Evolutionary conservation across 2,329 filamentous ascomycete species (phyloP).

Genomic region (Rhinocladiella similis): DNA sequence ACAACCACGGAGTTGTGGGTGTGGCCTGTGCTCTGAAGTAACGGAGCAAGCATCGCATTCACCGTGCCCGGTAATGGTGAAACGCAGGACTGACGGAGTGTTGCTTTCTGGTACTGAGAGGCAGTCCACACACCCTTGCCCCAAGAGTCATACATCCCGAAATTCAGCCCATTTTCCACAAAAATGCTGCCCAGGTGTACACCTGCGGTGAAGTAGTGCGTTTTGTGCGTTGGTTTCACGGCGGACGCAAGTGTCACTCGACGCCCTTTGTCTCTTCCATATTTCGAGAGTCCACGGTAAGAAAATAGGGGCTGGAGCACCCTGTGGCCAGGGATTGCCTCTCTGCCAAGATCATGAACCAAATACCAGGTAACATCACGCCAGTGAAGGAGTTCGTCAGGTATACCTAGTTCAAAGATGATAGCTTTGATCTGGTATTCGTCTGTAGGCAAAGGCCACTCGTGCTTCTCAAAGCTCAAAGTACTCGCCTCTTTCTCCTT

Average conservation of each 20-base stretch:
- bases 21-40: conserved; percentile 22
- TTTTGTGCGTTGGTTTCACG: conserved; percentile 5
- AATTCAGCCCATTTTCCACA: conserved; percentile 48
- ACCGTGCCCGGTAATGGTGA: neutral
- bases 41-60: neutral
- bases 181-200: conserved; percentile 40
- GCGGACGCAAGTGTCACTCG: conserved; percentile 24
- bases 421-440: conserved; percentile 40
- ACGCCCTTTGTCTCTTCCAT: conserved; percentile 14
- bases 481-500: conserved; percentile 34
- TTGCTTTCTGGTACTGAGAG: conserved; percentile 11
- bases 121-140: conserved; percentile 17
- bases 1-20: conserved; percentile 56
- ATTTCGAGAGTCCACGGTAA: conserved; percentile 8
- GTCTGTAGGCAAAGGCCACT: conserved; percentile 56
- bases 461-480: conserved; percentile 51
- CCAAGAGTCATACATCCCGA: conserved; percentile 39
- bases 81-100: neutral
- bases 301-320: conserved; percentile 6
- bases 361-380: conserved; percentile 50
- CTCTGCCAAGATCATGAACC: conserved; percentile 36
- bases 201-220: conserved; percentile 24
- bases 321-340: neutral
- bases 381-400: conserved; percentile 48
- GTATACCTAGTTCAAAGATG: conserved; percentile 55